These are phyloP conservation scores for Xylariales sp. DNA, from an alignment of 2,329 filamentous ascomycete genomes.

Conservation along the genomic window DNA sequence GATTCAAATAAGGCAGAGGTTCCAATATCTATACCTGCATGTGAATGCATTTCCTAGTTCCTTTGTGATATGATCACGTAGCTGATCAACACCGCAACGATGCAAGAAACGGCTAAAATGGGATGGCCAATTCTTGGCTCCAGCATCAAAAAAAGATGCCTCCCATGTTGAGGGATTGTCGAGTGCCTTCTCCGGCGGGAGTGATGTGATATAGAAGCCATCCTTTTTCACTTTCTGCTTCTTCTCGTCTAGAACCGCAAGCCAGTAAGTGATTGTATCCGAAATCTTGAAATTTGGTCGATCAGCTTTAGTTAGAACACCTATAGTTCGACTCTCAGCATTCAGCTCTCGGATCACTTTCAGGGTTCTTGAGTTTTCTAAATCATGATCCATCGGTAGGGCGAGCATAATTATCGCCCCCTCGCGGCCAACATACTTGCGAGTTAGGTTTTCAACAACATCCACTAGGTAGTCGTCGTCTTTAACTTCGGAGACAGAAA, in stretches of 20 bases:
- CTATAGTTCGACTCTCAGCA: slow-evolving; percentile 70
- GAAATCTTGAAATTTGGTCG: slow-evolving; percentile 63
- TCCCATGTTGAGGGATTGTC: slow-evolving; percentile 62
- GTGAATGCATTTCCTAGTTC: slow-evolving; percentile 63
- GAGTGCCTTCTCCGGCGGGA: slow-evolving; percentile 65
- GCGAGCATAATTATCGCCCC: slow-evolving; percentile 82
- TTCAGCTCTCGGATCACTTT: slow-evolving; percentile 66
- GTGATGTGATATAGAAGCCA: slow-evolving; percentile 80
- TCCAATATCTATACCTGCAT: slow-evolving; percentile 43
- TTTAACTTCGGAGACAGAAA: slow-evolving; percentile 71
- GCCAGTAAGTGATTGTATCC: slow-evolving; percentile 60
- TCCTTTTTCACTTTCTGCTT: slow-evolving; percentile 72
- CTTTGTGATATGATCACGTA: slow-evolving; percentile 63
- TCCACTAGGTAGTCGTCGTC: slow-evolving; percentile 73
- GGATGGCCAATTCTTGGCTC: slow-evolving; percentile 55
- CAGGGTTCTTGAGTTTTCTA: slow-evolving; percentile 77
- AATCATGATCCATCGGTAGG: slow-evolving; percentile 78
- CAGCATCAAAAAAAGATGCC: slow-evolving; percentile 49
- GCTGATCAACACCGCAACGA: slow-evolving; percentile 62
- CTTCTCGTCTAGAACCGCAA: slow-evolving; percentile 68
- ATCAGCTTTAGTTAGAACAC: slow-evolving; percentile 86
- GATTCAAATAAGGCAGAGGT: not conserved
- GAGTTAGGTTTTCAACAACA: slow-evolving; percentile 76
- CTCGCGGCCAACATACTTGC: slow-evolving; percentile 72
- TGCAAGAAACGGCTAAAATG: slow-evolving; percentile 58